Evolutionary conservation across 1,284 basidiomycete genomes (phyloP).

Genomic region (Cryptococcus amylolentus): DNA sequence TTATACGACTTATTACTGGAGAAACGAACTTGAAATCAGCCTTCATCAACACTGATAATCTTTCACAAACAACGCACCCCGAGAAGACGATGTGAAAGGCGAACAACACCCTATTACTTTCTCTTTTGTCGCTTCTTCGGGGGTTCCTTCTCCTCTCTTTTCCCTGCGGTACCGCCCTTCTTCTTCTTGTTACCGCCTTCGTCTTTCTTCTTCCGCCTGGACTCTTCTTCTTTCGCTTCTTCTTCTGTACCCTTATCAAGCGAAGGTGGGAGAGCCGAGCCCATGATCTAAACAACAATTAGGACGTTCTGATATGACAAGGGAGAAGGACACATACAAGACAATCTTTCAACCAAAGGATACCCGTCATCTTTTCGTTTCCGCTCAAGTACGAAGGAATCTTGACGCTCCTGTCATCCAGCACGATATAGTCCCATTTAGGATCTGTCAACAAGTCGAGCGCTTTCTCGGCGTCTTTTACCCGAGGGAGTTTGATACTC

Average conservation of each 20-base stretch:
- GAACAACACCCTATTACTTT: no score
- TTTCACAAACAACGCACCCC: no score
- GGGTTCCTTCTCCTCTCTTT: no score
- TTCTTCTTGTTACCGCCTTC: background rate
- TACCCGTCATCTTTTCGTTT: constrained; percentile 29
- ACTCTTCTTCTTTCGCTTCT: background rate
- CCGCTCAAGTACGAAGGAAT: constrained; percentile 44
- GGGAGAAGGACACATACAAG: constrained; percentile 45
- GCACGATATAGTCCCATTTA: constrained; percentile 64
- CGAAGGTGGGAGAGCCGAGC: no score
- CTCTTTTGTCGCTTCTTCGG: no score
- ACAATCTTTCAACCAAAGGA: constrained; percentile 76
- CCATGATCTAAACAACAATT: no score
- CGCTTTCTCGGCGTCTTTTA: constrained; percentile 23
- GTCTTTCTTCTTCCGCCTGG: background rate
- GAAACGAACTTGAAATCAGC: no score
- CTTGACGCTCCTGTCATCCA: constrained; percentile 54
- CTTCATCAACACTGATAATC: no score
- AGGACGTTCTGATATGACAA: no score
- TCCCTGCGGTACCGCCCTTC: background rate
- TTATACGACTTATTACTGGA: no score
- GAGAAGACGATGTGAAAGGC: no score
- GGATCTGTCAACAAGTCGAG: constrained; percentile 31
- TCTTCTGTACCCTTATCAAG: background rate
- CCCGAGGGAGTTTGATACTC: background rate